Evolutionary conservation across 306 rosid genomes (phyloP).

Genomic region (Prunus persica): Prunus_persica_NCBIv2 NC_034010.1:25659501-25660000

Average conservation of each 20-base stretch:
- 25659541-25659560: conserved; percentile 42
- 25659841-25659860: background rate
- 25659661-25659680: conserved; percentile 42
- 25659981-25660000: conserved; percentile 32
- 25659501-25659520: conserved; percentile 28
- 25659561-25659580: conserved; percentile 33
- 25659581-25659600: conserved; percentile 19
- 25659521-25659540: conserved; percentile 29
- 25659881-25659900: conserved; percentile 10
- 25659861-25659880: background rate
- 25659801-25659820: background rate
- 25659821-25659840: background rate
- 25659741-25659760: conserved; percentile 51
- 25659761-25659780: conserved; percentile 29
- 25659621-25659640: conserved; percentile 54
- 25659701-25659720: conserved; percentile 53
- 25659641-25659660: conserved; percentile 48
- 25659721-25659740: conserved; percentile 57
- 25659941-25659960: conserved; percentile 27
- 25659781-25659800: background rate
- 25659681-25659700: conserved; percentile 18
- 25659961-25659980: conserved; percentile 11
- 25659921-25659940: background rate
- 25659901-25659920: conserved; percentile 11
- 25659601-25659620: conserved; percentile 55